Evolutionary conservation across 1,284 basidiomycete genomes (phyloP), one percentile per base, ranked within the genome.

Genomic region (Ustilago lituana): DNA sequence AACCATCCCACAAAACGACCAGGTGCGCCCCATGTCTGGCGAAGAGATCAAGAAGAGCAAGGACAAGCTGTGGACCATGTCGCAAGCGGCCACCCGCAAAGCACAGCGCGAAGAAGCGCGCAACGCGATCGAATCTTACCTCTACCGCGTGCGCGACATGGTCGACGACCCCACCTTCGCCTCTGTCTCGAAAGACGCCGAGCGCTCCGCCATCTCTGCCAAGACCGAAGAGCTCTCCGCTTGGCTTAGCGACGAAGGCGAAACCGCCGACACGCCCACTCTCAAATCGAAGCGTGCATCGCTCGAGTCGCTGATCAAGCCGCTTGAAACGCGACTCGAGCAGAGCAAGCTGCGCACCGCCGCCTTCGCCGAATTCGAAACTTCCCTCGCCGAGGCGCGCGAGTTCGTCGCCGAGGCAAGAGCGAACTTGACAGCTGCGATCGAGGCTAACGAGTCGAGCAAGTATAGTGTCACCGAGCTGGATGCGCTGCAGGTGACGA

Each of bases 231-330:
- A 90, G 52, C 88, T 90, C 0, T 88, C 90, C 63, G 83, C 85
- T 20, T 98, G 94, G 95, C 85, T 98, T 67, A 86, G 88, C 76
- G 92, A 94, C 33, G 86, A 90, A 52, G 93, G 89, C n/a, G 94
- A 97, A 75, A 83, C 86, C 12, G 94, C 95, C 1, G 88, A 90
- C 49, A 75, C 74, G 1, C 24, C 53, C 10, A 51, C 52, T n/a
- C 61, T 81, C 38, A 67, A 73, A 37, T 58, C 73, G 41, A 74
- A 72, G 50, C 62, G 62, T 46, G 86, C 87, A 35, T 88, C 86
- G 14, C 84, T 98, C 19, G 93, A 96, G 91, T 84, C 85, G 37
- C 84, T 94, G 59, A 93, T 97, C 81, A 85, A 86, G 40, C 92
- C 93, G 2, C 89, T 97, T 57, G 86, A 91, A 39, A 87, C 89